Evolutionary conservation across 202 grass and related monocot species (phyloP), one percentile per base, ranked within the genome.

Genomic region (Panicum hallii): DNA sequence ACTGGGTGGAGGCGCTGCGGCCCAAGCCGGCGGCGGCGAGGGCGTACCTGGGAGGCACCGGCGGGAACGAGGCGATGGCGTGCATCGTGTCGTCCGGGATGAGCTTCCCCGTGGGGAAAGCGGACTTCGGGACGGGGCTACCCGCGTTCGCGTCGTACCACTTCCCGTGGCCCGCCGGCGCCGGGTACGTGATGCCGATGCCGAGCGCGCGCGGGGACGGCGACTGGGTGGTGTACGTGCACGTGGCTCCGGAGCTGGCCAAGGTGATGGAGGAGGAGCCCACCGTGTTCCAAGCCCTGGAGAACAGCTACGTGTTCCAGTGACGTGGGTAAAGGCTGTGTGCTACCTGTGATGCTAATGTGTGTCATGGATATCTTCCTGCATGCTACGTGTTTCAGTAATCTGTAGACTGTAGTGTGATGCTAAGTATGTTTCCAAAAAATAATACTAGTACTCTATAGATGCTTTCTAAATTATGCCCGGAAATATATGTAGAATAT

Each of bases 181-280:
- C 91, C 5, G 89, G 86, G 1, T 98, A 95, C 82, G 62, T 98
- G 43, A 98, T 98, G 95, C 95, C 93, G 47, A 95, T 98, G 91
- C 95, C 93, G 38, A 91, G 91, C 60, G 64, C 66, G 7, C 84
- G 77, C 8, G 81, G 77, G 1, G 84, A 80, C 19, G 91, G 96
- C 0, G 91, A 94, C 48, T 98, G 91, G 93, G 86, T 98, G 7
- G 83, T 95, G 23, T 93, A 94, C 66, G 86, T 81, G 53, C 91
- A 95, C 70, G 72, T 68, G 0, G 15, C 66, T n/a, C 86, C 77
- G 30, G 90, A 78, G 42, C 0, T 95, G 74, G 88, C 85, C 4
- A 67, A 71, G 34, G 91, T 82, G 58, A 86, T 98, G 78, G 93
- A 95, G 79, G 83, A 92, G 72, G 86, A 90, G 5, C 79, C 86